A percentile compares a stretch with the other conserved stretches of the same genome.
Evolutionary conservation across 306 rosid genomes (phyloP).

Genomic region (Lathyrus tuberosus): DNA sequence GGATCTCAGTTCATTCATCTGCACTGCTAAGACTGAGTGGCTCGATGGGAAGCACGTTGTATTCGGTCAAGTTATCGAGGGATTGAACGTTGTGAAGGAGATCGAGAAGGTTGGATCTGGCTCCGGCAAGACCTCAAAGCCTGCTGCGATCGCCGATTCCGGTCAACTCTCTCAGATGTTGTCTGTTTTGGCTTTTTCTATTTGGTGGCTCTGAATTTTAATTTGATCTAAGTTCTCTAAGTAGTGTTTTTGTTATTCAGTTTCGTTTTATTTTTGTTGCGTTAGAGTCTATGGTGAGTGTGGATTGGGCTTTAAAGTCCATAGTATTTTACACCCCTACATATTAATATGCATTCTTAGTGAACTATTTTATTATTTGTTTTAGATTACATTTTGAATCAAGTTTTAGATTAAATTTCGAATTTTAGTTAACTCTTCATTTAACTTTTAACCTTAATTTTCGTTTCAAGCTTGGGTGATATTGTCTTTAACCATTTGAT

Average conservation of each 20-base stretch:
- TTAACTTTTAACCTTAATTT: too few relatives aligned
- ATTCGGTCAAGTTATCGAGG: conserved; percentile 75
- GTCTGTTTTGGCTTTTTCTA: background rate
- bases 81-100: conserved; percentile 55
- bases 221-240: background rate
- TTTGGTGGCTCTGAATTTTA: conserved; percentile 42
- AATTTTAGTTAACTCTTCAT: too few relatives aligned
- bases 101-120: conserved; percentile 81
- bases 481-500: too few relatives aligned
- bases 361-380: too few relatives aligned
- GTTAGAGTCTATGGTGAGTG: conserved; percentile 38
- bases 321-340: too few relatives aligned
- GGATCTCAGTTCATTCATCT: conserved; percentile 97
- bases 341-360: too few relatives aligned
- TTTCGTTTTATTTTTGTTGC: conserved; percentile 26
- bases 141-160: conserved; percentile 66
- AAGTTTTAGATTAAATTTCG: too few relatives aligned
- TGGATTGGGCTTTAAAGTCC: too few relatives aligned
- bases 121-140: conserved; percentile 62
- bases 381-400: too few relatives aligned
- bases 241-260: conserved; percentile 13
- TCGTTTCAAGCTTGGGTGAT: too few relatives aligned
- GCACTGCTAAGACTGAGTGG: conserved; percentile 84
- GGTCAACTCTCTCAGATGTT: conserved; percentile 83
- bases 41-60: conserved; percentile 94